Conservation (phyloP, 2,329 filamentous ascomycete species). For the Cephalotrichum gorgonifer region DNA sequence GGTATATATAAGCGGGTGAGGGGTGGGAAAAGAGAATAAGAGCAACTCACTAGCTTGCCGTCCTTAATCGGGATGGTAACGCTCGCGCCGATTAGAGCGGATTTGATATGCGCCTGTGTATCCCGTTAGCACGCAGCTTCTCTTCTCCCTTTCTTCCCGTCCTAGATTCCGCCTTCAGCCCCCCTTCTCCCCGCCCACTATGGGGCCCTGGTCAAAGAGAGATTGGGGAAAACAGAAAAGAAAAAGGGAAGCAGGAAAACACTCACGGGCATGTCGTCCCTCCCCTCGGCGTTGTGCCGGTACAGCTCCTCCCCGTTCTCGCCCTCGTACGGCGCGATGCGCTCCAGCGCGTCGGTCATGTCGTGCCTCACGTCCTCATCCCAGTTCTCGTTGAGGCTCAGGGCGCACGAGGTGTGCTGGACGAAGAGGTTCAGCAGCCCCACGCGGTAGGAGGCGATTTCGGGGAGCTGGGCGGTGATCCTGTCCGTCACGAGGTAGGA, state of each 20-base stretch:
- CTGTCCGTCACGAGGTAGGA: slow-evolving; percentile 83
- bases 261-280: slow-evolving; percentile 83
- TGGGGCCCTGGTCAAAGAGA: not conserved
- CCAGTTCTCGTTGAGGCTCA: slow-evolving; percentile 89
- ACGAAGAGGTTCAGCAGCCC: slow-evolving; percentile 83
- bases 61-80: slow-evolving; percentile 86
- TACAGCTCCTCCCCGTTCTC: slow-evolving; percentile 66
- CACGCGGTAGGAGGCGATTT: slow-evolving; percentile 74
- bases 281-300: slow-evolving; percentile 75
- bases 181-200: no score
- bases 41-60: slow-evolving; percentile 54
- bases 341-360: slow-evolving; percentile 89
- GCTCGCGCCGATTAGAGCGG: slow-evolving; percentile 76
- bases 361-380: slow-evolving; percentile 78
- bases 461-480: slow-evolving; percentile 61
- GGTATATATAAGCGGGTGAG: no score
- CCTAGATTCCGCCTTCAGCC: no score
- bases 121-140: not conserved
- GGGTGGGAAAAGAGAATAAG: no score
- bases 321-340: slow-evolving; percentile 72
- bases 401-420: slow-evolving; percentile 87
- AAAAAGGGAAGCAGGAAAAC: slow-evolving; percentile 4
- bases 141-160: not conserved
- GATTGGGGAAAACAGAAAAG: not conserved
- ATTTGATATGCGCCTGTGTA: slow-evolving; percentile 81